phyloP scores from a whole-genome alignment of 805 yeast genomes.

The Ogataea pini region DNA sequence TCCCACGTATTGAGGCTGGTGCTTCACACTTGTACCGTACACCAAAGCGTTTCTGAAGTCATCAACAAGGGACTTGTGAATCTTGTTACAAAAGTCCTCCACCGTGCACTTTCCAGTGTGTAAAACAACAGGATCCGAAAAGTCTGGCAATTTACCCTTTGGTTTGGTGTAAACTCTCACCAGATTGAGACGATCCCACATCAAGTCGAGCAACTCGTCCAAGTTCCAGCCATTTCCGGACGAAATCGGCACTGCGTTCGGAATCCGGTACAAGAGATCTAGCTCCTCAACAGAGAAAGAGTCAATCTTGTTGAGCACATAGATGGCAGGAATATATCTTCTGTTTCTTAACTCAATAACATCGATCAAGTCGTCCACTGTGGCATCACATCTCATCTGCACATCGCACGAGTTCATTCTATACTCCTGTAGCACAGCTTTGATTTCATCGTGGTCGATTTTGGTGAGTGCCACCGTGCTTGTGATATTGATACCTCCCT shows the following conservation, averaged over 20 bases:
- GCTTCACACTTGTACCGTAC: constrained; percentile 92
- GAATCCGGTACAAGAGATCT: constrained; percentile 86
- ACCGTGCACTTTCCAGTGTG: constrained; percentile 80
- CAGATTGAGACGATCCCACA: constrained; percentile 91
- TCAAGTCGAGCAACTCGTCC: constrained; percentile 88
- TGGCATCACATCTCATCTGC: constrained; percentile 95
- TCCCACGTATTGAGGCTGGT: constrained; percentile 97
- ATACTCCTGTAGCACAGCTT: constrained; percentile 95
- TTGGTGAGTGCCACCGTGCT: constrained; percentile 91
- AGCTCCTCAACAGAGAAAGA: constrained; percentile 92
- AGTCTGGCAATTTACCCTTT: constrained; percentile 91
- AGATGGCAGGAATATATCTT: constrained; percentile 92
- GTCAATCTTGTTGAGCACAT: constrained; percentile 94
- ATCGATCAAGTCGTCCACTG: constrained; percentile 95
- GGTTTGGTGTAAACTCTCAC: constrained; percentile 98
- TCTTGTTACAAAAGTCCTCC: constrained; percentile 94
- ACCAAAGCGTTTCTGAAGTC: constrained; percentile 94
- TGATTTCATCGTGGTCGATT: constrained; percentile 87
- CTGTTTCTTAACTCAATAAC: constrained; percentile 88
- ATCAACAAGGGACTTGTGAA: constrained; percentile 90
- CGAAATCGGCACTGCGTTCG: constrained; percentile 95
- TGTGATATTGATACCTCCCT: constrained; percentile 93
- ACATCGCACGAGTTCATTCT: constrained; percentile 94
- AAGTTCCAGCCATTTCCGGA: constrained; percentile 96
- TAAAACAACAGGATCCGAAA: constrained; percentile 90